A percentile compares a stretch with the other conserved stretches of the same genome.
Evolutionary conservation across 1,284 basidiomycete genomes (phyloP).

Genomic region (Ustilago sp.): DNA sequence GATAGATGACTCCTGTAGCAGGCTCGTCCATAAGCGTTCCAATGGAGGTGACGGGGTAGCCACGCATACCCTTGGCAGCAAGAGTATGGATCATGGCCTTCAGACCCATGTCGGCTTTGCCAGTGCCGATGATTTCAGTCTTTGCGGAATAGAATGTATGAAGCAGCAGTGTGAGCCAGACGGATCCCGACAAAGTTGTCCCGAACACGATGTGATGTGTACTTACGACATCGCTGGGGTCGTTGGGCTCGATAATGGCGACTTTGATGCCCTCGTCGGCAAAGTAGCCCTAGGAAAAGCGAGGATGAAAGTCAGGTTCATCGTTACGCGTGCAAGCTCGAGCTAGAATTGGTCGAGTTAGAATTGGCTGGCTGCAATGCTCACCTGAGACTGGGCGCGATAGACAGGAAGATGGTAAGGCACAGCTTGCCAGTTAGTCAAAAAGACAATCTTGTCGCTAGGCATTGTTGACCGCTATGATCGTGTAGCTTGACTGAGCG

Average conservation of each 20-base stretch:
- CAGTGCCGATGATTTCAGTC: slow-evolving; percentile 68
- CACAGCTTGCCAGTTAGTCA: slow-evolving; percentile 67
- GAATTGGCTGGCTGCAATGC: not conserved
- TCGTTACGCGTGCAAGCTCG: slow-evolving; percentile 23
- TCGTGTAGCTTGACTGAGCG: not conserved
- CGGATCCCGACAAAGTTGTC: too few relatives aligned
- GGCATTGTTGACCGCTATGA: slow-evolving; percentile 31
- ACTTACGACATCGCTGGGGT: slow-evolving; percentile 61
- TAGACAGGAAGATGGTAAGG: slow-evolving; percentile 70
- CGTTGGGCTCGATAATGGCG: slow-evolving; percentile 70
- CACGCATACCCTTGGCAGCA: slow-evolving; percentile 69
- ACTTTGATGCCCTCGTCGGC: slow-evolving; percentile 70
- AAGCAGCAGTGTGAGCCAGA: not conserved
- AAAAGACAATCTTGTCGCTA: slow-evolving; percentile 58
- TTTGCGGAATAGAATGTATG: not conserved
- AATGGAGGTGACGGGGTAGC: slow-evolving; percentile 69
- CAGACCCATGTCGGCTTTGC: slow-evolving; percentile 69
- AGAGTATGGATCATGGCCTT: slow-evolving; percentile 71
- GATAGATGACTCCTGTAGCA: slow-evolving; percentile 71
- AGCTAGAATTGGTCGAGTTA: not conserved
- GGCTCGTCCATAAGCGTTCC: slow-evolving; percentile 70
- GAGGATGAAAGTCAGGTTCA: not conserved
- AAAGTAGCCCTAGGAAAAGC: slow-evolving; percentile 45
- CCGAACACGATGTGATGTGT: not conserved
- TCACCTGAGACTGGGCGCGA: slow-evolving; percentile 68